A percentile compares a stretch with the other conserved stretches of the same genome.
Evolutionary conservation across 345 rosid species (phyloP).

Genomic region (Brassica nigra): DNA sequence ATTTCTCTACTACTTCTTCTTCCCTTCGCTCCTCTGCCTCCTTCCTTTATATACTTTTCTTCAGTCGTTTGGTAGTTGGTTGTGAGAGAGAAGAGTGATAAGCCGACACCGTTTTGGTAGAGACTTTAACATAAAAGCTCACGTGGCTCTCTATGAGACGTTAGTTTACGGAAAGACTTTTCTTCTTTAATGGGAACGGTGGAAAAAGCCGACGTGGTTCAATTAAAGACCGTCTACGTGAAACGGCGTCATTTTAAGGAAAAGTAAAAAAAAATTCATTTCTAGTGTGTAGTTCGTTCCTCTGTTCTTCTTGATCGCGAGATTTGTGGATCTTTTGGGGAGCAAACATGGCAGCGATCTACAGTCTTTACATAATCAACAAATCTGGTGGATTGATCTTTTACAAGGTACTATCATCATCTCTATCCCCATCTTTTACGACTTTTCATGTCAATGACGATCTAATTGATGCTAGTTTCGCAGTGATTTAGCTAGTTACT

Average conservation of each 20-base stretch:
- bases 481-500: too few relatives aligned
- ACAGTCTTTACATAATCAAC: constrained; percentile 82
- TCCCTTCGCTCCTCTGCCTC: background rate
- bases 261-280: background rate
- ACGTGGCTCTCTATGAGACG: constrained; percentile 38
- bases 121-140: background rate
- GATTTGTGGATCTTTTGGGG: constrained; percentile 13
- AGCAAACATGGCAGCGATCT: constrained; percentile 66
- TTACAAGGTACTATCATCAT: constrained; percentile 81
- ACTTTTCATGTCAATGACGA: too few relatives aligned
- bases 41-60: background rate
- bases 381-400: constrained; percentile 88
- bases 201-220: too few relatives aligned
- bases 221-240: too few relatives aligned
- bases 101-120: constrained; percentile 22
- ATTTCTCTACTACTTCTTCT: too few relatives aligned
- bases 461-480: too few relatives aligned
- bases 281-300: background rate
- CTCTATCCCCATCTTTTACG: background rate
- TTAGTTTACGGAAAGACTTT: background rate
- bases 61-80: constrained; percentile 31
- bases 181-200: too few relatives aligned
- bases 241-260: background rate
- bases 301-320: constrained; percentile 10
- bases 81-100: background rate